Conservation (phyloP, 2,329 filamentous ascomycete species). For the Alternaria brassicae region DNA sequence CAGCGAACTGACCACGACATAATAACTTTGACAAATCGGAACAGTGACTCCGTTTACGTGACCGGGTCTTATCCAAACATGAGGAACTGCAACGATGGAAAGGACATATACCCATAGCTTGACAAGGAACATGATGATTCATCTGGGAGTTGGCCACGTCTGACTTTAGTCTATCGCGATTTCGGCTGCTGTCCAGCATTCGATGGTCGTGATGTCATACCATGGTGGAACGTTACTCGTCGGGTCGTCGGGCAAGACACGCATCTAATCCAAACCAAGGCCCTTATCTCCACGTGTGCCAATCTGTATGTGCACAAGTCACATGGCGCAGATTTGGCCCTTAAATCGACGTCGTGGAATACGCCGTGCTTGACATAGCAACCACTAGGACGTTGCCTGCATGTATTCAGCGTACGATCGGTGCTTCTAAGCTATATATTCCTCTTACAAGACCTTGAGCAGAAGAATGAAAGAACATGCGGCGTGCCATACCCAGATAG, state of each 20-base stretch:
- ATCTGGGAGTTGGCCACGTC: not conserved
- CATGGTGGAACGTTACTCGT: not conserved
- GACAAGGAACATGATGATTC: not conserved
- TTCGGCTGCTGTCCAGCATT: not conserved
- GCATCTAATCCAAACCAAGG: not conserved
- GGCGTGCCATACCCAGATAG: not conserved
- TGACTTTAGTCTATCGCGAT: not conserved
- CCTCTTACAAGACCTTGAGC: not conserved
- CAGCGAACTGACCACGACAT: not conserved
- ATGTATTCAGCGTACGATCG: not conserved
- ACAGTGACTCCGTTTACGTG: not conserved
- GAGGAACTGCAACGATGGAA: not conserved
- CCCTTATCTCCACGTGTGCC: not conserved
- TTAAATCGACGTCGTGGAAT: conserved; percentile 5
- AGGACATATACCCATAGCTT: not conserved
- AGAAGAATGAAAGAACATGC: not conserved
- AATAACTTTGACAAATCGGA: not conserved
- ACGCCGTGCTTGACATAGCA: not conserved
- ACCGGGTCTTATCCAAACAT: not conserved
- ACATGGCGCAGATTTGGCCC: not conserved
- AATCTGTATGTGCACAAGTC: not conserved
- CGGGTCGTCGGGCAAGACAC: not conserved
- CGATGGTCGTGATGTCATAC: not conserved
- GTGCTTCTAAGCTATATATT: not conserved
- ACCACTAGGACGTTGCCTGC: not conserved